Evolutionary conservation across 345 rosid species (phyloP), one percentile per base, ranked within the genome.

Genomic region (Citrus reticulata): DNA sequence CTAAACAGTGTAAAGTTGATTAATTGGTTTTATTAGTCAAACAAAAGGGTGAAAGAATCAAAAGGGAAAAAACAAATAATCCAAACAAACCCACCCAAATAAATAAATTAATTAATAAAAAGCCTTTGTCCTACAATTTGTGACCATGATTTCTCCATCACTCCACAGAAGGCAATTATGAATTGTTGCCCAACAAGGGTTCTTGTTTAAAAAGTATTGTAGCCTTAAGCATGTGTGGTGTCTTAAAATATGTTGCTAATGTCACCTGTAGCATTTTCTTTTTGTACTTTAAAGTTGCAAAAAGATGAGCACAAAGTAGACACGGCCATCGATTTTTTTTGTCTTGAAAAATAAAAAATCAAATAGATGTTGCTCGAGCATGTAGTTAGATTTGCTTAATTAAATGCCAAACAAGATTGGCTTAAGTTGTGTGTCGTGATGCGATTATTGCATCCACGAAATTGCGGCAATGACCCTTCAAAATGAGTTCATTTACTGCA

Each of bases 181-280:
- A 62, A 75, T 7, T 81, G 77, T 70, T 59, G 60, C 55, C 58
- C 78, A 73, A 49, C 42, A 60, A 25, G 67, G 58, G 46, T 2
- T 77, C 29, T 35, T 54, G n/a, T 24, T 40, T 49, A 61, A 57
- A 73, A 73, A 67, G 39, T 2, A n/a, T 72, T 63, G 78, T 77
- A 25, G 84, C 78, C 81, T 73, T 62, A 65, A 11, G 68, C 80
- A 76, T 77, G 81, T 77, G 84, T 73, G 16, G 17, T 63, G 77
- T 29, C 34, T 71, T 42, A 11, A 22, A 22, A 13, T n/a, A n/a
- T 68, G 32, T 40, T 39, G 58, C 20, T 29, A 29, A 30, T 54
- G 37, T 49, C 4, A 37, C 39, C 16, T 22, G 30, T 6, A 27
- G 39, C 24, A 20, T 51, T n/a, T 5, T 49, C 6, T 70, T 29